A percentile compares a stretch with the other conserved stretches of the same genome.
Evolutionary conservation across 1,284 basidiomycete genomes (phyloP).

Genomic region (Neonothopanus nambi): DNA sequence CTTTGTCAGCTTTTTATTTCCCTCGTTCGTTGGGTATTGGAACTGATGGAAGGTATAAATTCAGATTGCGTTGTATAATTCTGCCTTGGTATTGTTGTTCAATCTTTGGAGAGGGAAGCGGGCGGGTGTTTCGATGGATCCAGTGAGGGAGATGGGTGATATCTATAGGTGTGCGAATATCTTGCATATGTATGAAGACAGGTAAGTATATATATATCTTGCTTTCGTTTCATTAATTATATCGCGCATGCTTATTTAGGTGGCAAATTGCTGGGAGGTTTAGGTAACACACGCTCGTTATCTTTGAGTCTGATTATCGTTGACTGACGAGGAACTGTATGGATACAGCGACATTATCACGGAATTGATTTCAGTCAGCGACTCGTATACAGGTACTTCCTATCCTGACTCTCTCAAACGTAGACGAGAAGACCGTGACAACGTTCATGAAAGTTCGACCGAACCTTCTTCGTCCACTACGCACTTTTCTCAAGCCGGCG

Average conservation of each 20-base stretch:
- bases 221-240: not conserved
- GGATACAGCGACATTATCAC: slow-evolving; percentile 7
- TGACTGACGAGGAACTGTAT: too few species aligned
- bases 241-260: not conserved
- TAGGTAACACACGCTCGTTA: not conserved
- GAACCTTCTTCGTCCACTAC: too few species aligned
- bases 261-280: slow-evolving; percentile 8
- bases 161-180: slow-evolving; percentile 12
- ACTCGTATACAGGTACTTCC: not conserved
- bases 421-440: too few species aligned
- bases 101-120: slow-evolving; percentile 16
- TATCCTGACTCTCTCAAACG: too few species aligned
- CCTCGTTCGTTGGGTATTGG: too few species aligned
- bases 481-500: too few species aligned
- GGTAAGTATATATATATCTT: not conserved
- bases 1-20: not conserved
- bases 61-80: slow-evolving; percentile 6
- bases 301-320: not conserved
- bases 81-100: slow-evolving; percentile 9
- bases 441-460: too few species aligned
- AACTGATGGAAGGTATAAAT: not conserved
- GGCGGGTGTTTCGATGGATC: not conserved
- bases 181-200: slow-evolving; percentile 2
- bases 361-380: slow-evolving; percentile 8
- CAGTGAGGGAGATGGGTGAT: slow-evolving; percentile 4